Evolutionary conservation across 345 rosid genomes (phyloP).

Genomic region (Eucalyptus pumila): DNA sequence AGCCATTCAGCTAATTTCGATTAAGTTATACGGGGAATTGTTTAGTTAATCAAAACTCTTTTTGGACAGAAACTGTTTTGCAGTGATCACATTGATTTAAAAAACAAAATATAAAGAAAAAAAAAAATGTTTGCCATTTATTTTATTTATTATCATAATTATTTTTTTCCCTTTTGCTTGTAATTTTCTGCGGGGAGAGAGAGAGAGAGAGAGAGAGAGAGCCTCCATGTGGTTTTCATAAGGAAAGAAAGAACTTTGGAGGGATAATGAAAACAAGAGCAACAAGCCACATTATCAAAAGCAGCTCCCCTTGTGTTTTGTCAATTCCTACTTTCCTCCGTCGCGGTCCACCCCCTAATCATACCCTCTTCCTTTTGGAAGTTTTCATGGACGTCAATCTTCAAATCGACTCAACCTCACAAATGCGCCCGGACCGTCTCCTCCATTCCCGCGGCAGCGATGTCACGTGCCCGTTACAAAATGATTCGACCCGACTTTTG

Average conservation of each 20-base stretch:
- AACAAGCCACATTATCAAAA: background rate
- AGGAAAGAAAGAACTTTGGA: background rate
- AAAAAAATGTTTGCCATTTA: background rate
- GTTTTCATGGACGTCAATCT: background rate
- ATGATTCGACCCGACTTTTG: background rate
- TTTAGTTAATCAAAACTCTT: background rate
- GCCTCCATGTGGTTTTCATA: background rate
- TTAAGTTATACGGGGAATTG: background rate
- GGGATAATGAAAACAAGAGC: background rate
- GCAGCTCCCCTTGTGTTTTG: background rate
- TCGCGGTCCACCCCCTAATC: background rate
- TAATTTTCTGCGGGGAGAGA: background rate
- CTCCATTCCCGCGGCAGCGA: background rate
- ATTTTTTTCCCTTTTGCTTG: background rate
- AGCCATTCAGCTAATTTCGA: background rate
- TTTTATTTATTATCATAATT: background rate
- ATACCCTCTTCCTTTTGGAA: background rate
- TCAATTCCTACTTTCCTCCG: background rate
- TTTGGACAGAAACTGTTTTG: background rate
- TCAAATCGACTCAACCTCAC: background rate
- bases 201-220: background rate
- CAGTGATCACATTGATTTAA: background rate
- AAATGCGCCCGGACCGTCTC: background rate
- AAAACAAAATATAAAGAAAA: too few relatives aligned
- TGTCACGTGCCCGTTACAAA: background rate